Base-by-base conservation (phyloP, 2,329 filamentous ascomycete species). In the Fusarium armeniacum region DNA sequence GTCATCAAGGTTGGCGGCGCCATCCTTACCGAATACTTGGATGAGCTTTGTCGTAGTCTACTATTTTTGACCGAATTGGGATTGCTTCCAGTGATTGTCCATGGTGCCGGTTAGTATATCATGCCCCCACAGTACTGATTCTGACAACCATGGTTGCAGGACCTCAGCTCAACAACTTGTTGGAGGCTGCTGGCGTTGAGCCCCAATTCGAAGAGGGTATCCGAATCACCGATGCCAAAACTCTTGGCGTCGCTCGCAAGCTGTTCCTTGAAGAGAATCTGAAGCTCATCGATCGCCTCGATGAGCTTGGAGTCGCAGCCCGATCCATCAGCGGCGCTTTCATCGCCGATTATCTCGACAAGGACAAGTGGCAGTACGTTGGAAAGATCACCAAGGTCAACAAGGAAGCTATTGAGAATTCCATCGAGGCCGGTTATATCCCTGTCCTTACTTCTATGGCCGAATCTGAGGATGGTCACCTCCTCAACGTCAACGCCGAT, bases 1-100 rank as follows among this genome's bases (percentile, higher is more conserved):
- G 95, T 99, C 50, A 97, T 99, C 82, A 99, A 99, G 85, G 95
- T 98, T 58, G 96, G 95, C 67, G 96, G 95, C 67, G 96, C 95
- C 69, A 98, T 98, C 76, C 87, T 99, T 76, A 97, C 93, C 65
- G 94, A 98, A 78, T 92, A 98, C 81, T 87, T 98, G 58, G 92
- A 97, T 79, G 94, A 94, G 76, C 89, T 99, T 58, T 97, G 93
- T 78, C 91, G 92, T 58, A 94, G 93, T 51, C 86, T 98, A 62
- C 91, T 93, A 30, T 97, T 98, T 82, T 88, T 98, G 51, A 95
- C 97, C 82, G 92, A 97, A 84, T 93, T 98, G 77, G 94, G 94
- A 41, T 87, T 99, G 41, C 98, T 93, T 82, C 96, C 96, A 47
- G 92, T 98, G 75, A 93, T 99, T 57, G 94, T 98, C 38, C 96